These are phyloP conservation scores for Fraxinus pennsylvanica DNA, from an alignment of 257 asterid species.

Conservation along the genomic window DNA sequence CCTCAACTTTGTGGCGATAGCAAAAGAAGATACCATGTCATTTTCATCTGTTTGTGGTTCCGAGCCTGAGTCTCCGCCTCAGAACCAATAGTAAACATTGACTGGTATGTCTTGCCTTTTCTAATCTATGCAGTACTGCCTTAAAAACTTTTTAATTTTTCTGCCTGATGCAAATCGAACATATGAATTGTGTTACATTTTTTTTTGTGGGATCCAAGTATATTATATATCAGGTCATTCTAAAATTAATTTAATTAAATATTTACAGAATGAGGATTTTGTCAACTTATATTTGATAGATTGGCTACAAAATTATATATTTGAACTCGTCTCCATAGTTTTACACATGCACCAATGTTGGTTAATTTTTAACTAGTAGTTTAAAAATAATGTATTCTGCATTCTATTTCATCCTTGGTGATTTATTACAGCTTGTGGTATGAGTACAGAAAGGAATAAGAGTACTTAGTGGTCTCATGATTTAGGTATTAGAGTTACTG, in stretches of 20 bases:
- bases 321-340: background rate
- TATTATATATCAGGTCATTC: background rate
- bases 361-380: background rate
- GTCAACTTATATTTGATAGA: background rate
- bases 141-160: background rate
- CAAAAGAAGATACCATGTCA: slow-evolving; percentile 86
- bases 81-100: slow-evolving; percentile 31
- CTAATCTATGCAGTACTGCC: background rate
- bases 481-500: background rate
- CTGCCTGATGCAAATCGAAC: background rate
- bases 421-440: background rate
- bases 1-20: slow-evolving; percentile 66
- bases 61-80: slow-evolving; percentile 91
- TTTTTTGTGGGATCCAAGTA: background rate
- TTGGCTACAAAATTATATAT: background rate
- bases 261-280: background rate
- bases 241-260: background rate
- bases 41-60: slow-evolving; percentile 88
- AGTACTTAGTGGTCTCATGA: background rate
- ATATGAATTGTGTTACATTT: background rate
- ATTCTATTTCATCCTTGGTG: background rate
- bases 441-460: background rate
- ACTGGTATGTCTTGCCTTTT: slow-evolving; percentile 33
- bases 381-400: background rate
- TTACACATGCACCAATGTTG: background rate